phyloP scores from a whole-genome alignment of 2,329 filamentous ascomycete species.

The Hymenoscyphus albidus region DNA sequence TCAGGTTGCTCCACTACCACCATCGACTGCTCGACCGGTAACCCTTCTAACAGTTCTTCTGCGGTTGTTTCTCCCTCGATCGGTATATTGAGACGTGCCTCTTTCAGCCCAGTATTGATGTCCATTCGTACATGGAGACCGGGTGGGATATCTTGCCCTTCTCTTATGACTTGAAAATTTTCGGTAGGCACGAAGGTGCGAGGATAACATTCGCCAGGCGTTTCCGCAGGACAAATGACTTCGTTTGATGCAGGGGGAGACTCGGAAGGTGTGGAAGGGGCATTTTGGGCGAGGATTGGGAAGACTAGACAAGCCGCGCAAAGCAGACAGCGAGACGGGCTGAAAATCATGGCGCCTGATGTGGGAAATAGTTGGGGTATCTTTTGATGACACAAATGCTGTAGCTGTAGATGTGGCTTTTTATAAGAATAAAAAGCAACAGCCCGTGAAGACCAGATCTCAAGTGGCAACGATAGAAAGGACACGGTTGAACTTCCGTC shows the following conservation, averaged over 20 bases:
- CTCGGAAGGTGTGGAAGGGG: conserved; percentile 19
- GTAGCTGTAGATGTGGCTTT: background rate
- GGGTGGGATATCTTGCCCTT: conserved; percentile 61
- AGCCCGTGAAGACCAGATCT: conserved; percentile 19
- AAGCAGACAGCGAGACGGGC: conserved; percentile 18
- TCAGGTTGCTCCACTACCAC: conserved; percentile 25
- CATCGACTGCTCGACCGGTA: conserved; percentile 43
- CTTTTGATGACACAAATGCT: background rate
- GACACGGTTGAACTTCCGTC: conserved; percentile 29
- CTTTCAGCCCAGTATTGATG: conserved; percentile 58
- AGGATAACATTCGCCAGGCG: conserved; percentile 62
- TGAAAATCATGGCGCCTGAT: conserved; percentile 24
- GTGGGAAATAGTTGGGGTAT: background rate
- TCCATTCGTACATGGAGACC: conserved; percentile 66
- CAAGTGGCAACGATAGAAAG: conserved; percentile 27
- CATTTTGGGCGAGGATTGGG: conserved; percentile 23
- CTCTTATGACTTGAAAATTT: conserved; percentile 59
- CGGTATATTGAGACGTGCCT: conserved; percentile 63
- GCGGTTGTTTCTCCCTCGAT: conserved; percentile 46
- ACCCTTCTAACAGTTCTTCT: conserved; percentile 53
- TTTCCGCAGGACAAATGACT: conserved; percentile 61
- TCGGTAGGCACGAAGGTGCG: conserved; percentile 59
- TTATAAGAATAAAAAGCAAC: conserved; percentile 1
- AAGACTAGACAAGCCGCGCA: conserved; percentile 27
- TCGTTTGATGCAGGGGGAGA: conserved; percentile 41